A percentile compares a stretch with the other conserved stretches of the same genome.
Evolutionary conservation across 75 land plant genomes (phyloP).

Genomic region (Isoetes taiwanensis): DNA sequence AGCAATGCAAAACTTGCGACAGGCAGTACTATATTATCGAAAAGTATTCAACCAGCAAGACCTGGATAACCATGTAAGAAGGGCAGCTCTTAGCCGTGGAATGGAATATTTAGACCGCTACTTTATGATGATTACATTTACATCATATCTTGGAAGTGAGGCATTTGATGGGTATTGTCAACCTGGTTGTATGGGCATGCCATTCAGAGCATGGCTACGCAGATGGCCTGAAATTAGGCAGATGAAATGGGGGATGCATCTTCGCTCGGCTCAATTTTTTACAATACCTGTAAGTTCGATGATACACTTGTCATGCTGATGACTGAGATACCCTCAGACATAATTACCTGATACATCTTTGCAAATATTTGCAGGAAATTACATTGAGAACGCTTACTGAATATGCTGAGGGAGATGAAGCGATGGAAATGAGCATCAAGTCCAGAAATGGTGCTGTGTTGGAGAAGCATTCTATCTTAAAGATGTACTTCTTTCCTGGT

Average conservation of each 20-base stretch:
- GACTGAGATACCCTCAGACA: not conserved
- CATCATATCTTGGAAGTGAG: constrained; percentile 87
- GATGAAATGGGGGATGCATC: constrained; percentile 95
- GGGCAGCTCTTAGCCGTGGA: constrained; percentile 83
- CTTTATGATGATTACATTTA: constrained; percentile 82
- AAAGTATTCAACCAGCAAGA: constrained; percentile 81
- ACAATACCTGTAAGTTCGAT: constrained; percentile 51
- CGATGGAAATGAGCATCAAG: constrained; percentile 85
- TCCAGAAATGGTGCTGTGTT: constrained; percentile 83
- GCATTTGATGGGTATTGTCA: constrained; percentile 85
- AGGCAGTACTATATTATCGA: constrained; percentile 82
- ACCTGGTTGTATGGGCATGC: constrained; percentile 45
- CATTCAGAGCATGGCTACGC: constrained; percentile 77
- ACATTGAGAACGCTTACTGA: constrained; percentile 47
- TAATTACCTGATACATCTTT: not conserved
- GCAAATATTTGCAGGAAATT: constrained; percentile 34
- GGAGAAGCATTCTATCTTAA: constrained; percentile 81
- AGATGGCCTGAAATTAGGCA: constrained; percentile 80
- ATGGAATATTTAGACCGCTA: constrained; percentile 95
- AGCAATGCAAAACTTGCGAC: constrained; percentile 82
- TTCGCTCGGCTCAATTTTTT: constrained; percentile 80
- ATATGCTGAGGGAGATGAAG: constrained; percentile 66
- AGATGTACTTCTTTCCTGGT: constrained; percentile 95
- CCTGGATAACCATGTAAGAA: constrained; percentile 70
- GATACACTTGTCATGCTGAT: not conserved